A percentile compares a stretch with the other conserved stretches of the same genome.
Conservation (phyloP, 768 basidiomycete genomes). For the Sistotremastrum suecicum region DNA sequence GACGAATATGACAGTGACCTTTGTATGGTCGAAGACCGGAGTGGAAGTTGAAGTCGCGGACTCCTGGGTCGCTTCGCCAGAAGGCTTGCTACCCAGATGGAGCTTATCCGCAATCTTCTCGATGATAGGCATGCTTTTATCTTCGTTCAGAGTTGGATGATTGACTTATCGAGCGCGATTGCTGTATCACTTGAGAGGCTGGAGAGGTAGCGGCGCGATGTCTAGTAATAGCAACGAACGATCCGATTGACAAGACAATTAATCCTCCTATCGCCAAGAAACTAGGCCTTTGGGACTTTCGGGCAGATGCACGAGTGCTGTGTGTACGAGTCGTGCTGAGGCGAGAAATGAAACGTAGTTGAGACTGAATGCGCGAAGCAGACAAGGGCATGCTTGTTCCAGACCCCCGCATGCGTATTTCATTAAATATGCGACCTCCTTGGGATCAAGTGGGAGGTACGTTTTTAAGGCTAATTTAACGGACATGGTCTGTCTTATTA, state of each 20-base stretch:
- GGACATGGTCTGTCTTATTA: constrained; percentile 3
- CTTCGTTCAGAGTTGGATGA: constrained; percentile 40
- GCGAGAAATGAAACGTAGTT: no score
- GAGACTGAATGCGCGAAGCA: no score
- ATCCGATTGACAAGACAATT: constrained; percentile 37
- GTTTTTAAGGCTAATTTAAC: no score
- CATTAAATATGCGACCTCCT: no score
- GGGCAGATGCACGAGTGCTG: constrained; percentile 2
- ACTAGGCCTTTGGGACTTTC: constrained; percentile 33
- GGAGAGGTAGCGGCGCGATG: constrained; percentile 42
- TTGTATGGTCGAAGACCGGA: constrained; percentile 48
- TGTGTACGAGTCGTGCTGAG: not conserved
- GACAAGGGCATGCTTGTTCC: no score
- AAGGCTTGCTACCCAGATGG: constrained; percentile 15
- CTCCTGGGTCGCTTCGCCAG: not conserved
- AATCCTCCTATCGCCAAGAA: constrained; percentile 44
- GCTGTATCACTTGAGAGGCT: constrained; percentile 44
- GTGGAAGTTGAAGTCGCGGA: constrained; percentile 3
- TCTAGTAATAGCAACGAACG: constrained; percentile 43
- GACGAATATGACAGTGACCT: constrained; percentile 86
- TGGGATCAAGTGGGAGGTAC: no score
- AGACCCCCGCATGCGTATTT: no score
- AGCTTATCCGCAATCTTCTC: constrained; percentile 27
- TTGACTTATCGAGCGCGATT: constrained; percentile 41
- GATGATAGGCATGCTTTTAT: constrained; percentile 23